Evolutionary conservation across 2,329 filamentous ascomycete genomes (phyloP), one percentile per base, ranked within the genome.

Genomic region (Sporothrix pallida): DNA sequence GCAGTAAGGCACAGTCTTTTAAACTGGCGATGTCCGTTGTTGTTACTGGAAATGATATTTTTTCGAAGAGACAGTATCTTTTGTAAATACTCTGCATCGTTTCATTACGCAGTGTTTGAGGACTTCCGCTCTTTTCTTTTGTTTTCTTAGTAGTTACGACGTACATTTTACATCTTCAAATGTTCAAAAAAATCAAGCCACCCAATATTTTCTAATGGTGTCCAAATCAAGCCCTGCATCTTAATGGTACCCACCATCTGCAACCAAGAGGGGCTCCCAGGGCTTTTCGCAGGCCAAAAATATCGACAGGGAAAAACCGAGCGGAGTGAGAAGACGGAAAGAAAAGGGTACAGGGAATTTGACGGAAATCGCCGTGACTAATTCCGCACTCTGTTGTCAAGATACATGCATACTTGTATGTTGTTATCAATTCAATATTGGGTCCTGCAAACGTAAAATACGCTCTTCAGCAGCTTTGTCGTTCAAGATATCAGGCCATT

Each of bases 191-290:
- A 37, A 37, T 37, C 31, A 37, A 7, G 31, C 31, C 31, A 7
- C 31, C 7, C 31, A 37, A 37, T 37, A 37, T 37, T 37, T 6
- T 6, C 31, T 37, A 7, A 37, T 37, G 31, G 31, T 37, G 4
- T 37, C 4, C n/a, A 67, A 26, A 8, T 12, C 62, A 13, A 26
- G 1, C 20, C 62, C 1, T 48, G 42, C n/a, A 26, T 6, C 20
- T 9, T 17, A 37, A 67, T 67, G 42, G 13, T 67, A 48, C 62
- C 62, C 62, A 67, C 62, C n/a, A 6, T 3, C 62, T 67, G 62
- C 62, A 67, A 44, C 42, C n/a, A 48, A 67, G 62, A 67, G 62
- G 62, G 62, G 62, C 31, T 37, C 31, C 31, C 31, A 37, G 31
- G 31, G 31, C 31, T 37, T 31, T 12, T 8, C 26, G 60, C 17